Evolutionary conservation across 305 asterid species (phyloP).

Genomic region (Salvia sclarea): DNA sequence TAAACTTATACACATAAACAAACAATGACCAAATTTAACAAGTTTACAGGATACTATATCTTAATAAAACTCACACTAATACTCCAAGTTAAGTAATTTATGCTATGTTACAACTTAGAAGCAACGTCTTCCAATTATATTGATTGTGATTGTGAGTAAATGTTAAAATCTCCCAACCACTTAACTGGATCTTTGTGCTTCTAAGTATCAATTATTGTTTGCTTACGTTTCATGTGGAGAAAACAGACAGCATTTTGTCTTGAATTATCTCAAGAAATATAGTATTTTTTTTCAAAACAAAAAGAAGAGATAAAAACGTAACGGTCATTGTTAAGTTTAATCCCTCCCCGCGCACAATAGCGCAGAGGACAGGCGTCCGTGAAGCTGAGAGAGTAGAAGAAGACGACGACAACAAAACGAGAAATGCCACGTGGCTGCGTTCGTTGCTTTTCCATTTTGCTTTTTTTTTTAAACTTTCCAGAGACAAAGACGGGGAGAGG

Average conservation of each 20-base stretch:
- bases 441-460: constrained; percentile 33
- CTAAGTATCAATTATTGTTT: neutral
- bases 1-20: neutral
- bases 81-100: no score
- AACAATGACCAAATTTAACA: neutral
- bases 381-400: neutral
- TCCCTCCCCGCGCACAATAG: constrained; percentile 22
- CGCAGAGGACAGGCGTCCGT: neutral
- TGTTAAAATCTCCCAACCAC: neutral
- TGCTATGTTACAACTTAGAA: neutral
- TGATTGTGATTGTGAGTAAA: constrained; percentile 3
- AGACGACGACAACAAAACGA: constrained; percentile 14
- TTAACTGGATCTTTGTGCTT: neutral
- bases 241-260: neutral
- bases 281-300: no score
- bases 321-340: constrained; percentile 15
- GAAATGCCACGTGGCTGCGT: constrained; percentile 26
- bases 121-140: neutral
- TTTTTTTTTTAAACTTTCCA: neutral
- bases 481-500: neutral
- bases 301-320: neutral
- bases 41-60: neutral
- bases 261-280: neutral
- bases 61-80: no score
- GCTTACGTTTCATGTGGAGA: neutral